Conservation (phyloP, 225 moss, liverwort and hornwort genomes). For the Polytrichum formosum region DNA sequence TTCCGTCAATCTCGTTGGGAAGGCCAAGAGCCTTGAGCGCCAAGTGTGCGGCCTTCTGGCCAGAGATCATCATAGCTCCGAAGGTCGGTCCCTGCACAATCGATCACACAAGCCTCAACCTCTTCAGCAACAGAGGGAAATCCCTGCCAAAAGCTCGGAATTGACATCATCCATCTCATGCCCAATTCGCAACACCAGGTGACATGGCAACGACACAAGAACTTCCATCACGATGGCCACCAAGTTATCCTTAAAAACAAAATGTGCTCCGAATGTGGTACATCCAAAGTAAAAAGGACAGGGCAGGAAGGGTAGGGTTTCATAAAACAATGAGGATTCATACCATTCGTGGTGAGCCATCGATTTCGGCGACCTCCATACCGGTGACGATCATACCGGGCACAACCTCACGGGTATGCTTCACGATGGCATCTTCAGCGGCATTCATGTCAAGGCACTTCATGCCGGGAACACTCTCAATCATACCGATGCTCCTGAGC, state of each 20-base stretch:
- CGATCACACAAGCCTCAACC: too few relatives aligned
- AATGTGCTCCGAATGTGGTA: too few relatives aligned
- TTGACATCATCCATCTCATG: too few relatives aligned
- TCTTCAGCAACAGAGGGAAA: too few relatives aligned
- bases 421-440: conserved; percentile 86
- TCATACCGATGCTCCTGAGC: conserved; percentile 78
- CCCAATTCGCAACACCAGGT: too few relatives aligned
- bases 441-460: conserved; percentile 92
- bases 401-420: conserved; percentile 81
- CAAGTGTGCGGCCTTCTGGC: conserved; percentile 89
- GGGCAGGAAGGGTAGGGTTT: too few relatives aligned
- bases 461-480: conserved; percentile 92
- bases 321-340: too few relatives aligned
- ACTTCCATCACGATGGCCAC: too few relatives aligned
- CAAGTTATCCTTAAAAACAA: too few relatives aligned
- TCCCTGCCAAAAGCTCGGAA: too few relatives aligned
- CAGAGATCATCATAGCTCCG: conserved; percentile 98
- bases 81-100: conserved; percentile 79
- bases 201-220: too few relatives aligned
- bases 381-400: conserved; percentile 98
- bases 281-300: too few relatives aligned
- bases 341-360: conserved; percentile 91
- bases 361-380: conserved; percentile 98
- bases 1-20: conserved; percentile 91
- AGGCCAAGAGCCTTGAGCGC: conserved; percentile 77